These are phyloP conservation scores for Nakaseomyces kungkrabaensis DNA, from an alignment of 1,139 yeast species.

Conservation along the genomic window DNA sequence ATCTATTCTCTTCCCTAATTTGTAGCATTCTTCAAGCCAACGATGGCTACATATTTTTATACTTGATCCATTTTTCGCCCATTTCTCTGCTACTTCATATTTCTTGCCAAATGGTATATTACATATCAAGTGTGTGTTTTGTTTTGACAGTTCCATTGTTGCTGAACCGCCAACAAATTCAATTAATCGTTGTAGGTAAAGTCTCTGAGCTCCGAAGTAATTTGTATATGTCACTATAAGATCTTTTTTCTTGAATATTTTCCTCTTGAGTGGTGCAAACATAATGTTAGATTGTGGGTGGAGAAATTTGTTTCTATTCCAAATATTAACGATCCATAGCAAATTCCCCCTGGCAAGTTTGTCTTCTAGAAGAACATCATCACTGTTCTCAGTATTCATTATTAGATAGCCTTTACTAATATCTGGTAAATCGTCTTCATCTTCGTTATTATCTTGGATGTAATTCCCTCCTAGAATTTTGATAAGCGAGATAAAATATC, in stretches of 20 bases:
- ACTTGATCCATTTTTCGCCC: slow-evolving; percentile 38
- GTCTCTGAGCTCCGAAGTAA: slow-evolving; percentile 76
- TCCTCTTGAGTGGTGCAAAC: slow-evolving; percentile 47
- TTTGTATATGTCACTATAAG: slow-evolving; percentile 61
- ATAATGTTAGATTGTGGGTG: slow-evolving; percentile 50
- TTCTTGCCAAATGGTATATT: slow-evolving; percentile 64
- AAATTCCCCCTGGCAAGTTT: slow-evolving; percentile 48
- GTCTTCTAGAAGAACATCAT: slow-evolving; percentile 31
- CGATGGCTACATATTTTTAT: slow-evolving; percentile 50
- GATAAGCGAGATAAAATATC: slow-evolving; percentile 30
- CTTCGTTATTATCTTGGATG: slow-evolving; percentile 23
- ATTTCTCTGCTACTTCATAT: slow-evolving; percentile 56
- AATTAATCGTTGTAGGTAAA: slow-evolving; percentile 57
- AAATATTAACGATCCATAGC: slow-evolving; percentile 64
- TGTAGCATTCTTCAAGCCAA: slow-evolving; percentile 72
- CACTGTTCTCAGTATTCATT: slow-evolving; percentile 25
- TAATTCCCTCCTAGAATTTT: slow-evolving; percentile 34
- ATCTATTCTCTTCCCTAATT: slow-evolving; percentile 11
- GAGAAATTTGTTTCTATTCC: slow-evolving; percentile 46
- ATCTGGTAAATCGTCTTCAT: slow-evolving; percentile 42
- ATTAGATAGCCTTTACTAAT: slow-evolving; percentile 43
- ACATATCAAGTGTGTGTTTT: slow-evolving; percentile 65
- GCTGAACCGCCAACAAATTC: slow-evolving; percentile 66
- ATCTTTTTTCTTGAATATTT: slow-evolving; percentile 41
- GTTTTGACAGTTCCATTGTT: slow-evolving; percentile 56